Conservation (phyloP, 164 flowering plant genomes). For the Kingdonia uniflora region DNA sequence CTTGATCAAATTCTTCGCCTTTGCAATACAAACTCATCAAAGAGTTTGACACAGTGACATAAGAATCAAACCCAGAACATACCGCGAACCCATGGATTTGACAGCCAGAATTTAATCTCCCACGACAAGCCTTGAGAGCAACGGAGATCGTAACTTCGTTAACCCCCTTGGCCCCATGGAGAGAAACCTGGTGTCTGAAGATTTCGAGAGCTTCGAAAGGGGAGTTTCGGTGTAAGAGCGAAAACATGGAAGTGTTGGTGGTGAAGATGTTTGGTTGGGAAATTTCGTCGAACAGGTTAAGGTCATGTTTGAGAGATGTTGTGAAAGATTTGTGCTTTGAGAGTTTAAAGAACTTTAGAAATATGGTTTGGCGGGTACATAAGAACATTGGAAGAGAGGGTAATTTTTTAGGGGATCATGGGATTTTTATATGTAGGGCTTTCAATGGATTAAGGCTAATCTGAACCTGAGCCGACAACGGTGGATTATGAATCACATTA, state of each 20-base stretch:
- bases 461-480: too few relatives aligned
- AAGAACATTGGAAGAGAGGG: too few relatives aligned
- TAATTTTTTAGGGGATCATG: too few relatives aligned
- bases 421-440: too few relatives aligned
- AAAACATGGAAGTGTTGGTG: conserved; percentile 28
- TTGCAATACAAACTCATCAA: conserved; percentile 77
- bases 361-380: too few relatives aligned
- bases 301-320: conserved; percentile 17
- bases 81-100: conserved; percentile 63
- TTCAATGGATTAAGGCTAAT: too few relatives aligned
- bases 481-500: too few relatives aligned
- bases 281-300: conserved; percentile 39
- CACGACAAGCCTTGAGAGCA: conserved; percentile 59
- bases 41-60: conserved; percentile 55
- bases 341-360: not conserved
- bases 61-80: conserved; percentile 43
- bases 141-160: conserved; percentile 43
- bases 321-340: not conserved
- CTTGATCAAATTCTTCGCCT: conserved; percentile 31
- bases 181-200: conserved; percentile 30
- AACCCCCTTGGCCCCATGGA: conserved; percentile 13
- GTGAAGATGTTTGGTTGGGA: conserved; percentile 18
- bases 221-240: conserved; percentile 17
- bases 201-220: conserved; percentile 30
- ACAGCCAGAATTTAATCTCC: conserved; percentile 31